Percentiles rank a stretch among this genome's conserved stretches.
Conservation (phyloP, 2,329 filamentous ascomycete species). For the Teratosphaeria viscida region DNA sequence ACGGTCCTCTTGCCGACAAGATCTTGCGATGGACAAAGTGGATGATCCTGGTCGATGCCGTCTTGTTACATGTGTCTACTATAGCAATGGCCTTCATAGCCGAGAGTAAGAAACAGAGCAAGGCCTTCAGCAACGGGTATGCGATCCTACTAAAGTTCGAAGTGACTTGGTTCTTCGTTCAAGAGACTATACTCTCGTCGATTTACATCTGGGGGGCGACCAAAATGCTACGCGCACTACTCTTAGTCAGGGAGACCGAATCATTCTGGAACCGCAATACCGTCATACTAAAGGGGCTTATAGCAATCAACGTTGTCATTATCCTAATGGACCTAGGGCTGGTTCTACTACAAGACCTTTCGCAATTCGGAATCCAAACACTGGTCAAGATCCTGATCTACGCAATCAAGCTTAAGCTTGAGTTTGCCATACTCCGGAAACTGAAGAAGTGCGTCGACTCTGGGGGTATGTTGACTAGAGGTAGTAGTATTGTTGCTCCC, state of each 20-base stretch:
- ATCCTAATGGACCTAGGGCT: constrained; percentile 25
- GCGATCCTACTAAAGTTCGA: background rate
- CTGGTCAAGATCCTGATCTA: constrained; percentile 26
- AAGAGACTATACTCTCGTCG: background rate
- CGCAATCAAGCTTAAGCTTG: constrained; percentile 12
- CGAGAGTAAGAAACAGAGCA: background rate
- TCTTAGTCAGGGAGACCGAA: background rate
- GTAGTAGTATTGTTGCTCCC: background rate
- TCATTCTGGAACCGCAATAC: background rate
- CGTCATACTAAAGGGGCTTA: constrained; percentile 18
- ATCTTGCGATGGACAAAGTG: background rate
- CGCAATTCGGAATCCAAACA: constrained; percentile 20
- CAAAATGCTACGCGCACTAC: background rate
- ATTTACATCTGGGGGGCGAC: background rate
- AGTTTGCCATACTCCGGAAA: constrained; percentile 16
- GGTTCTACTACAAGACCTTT: constrained; percentile 20
- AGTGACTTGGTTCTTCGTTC: background rate
- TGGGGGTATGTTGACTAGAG: background rate
- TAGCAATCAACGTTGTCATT: constrained; percentile 26
- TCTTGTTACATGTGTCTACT: background rate
- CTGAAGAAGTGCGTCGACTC: constrained; percentile 1
- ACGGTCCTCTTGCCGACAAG: background rate
- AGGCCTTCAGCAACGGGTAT: background rate
- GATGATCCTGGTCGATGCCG: background rate
- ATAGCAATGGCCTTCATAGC: background rate